These are phyloP conservation scores for Parascedosporium putredinis DNA, from an alignment of 2,329 filamentous ascomycete species.

Conservation along the genomic window DNA sequence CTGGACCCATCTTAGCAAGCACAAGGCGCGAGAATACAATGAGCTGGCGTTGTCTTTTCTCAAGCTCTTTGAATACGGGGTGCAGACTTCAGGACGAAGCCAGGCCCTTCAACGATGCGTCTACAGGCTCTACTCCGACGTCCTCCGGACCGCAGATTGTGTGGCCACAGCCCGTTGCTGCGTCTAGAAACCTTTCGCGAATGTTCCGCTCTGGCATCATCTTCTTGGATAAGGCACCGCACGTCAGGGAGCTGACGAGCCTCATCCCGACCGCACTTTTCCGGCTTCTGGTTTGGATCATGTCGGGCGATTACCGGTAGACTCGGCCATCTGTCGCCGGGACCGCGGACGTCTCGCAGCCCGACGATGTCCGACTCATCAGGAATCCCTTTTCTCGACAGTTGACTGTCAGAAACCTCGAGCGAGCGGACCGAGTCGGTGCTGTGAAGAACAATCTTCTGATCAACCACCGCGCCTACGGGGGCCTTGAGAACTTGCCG, in stretches of 20 bases:
- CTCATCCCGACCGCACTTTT: conserved; percentile 34
- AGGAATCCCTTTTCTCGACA: conserved; percentile 23
- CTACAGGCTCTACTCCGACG: conserved; percentile 25
- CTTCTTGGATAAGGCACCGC: conserved; percentile 64
- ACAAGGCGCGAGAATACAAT: conserved; percentile 21
- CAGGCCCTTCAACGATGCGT: conserved; percentile 21
- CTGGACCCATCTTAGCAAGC: conserved; percentile 27
- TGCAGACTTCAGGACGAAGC: conserved; percentile 16
- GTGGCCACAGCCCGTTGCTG: conserved; percentile 36
- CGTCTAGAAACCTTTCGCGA: conserved; percentile 24
- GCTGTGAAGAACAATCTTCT: conserved; percentile 23
- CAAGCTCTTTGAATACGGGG: conserved; percentile 16
- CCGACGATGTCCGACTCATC: conserved; percentile 10
- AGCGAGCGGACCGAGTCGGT: conserved; percentile 22
- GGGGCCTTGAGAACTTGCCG: conserved; percentile 28
- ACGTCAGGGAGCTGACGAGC: conserved; percentile 33
- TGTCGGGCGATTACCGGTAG: conserved; percentile 34
- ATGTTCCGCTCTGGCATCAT: conserved; percentile 73
- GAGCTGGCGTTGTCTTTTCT: conserved; percentile 26
- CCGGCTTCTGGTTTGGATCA: conserved; percentile 31
- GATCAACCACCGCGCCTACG: conserved; percentile 27
- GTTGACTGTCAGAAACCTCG: conserved; percentile 26
- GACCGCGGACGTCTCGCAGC: background rate
- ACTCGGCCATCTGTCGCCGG: conserved; percentile 31
- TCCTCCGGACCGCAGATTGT: conserved; percentile 29